Evolutionary conservation across 495 filamentous ascomycete species (phyloP), one percentile per base, ranked within the genome.

Genomic region (Neurospora sp.): DNA sequence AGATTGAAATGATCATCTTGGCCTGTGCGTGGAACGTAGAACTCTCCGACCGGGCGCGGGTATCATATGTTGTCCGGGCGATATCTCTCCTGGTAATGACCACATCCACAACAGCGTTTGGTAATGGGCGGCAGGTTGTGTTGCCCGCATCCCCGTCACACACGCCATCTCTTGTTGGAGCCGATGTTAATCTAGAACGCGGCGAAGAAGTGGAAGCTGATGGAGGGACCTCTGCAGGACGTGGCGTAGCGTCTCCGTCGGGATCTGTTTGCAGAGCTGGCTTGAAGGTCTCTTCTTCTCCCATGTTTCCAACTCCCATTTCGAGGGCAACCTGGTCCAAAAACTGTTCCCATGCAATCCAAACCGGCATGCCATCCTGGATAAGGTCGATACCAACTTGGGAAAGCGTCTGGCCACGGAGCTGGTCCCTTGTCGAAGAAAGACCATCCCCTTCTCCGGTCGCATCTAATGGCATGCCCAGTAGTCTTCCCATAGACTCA

Each of bases 1-100:
- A 92, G 21, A 89, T 84, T 2, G 88, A 89, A 31, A 92, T 84
- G 40, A 91, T 90, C 90, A 92, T 90, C 76, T 88, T 90, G 5
- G 90, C 87, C 39, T 85, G 83, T 0, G 84, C 81, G 62, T 88
- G 85, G 59, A 79, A 76, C 13, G 80, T 77, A 10, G 74, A 76
- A 42, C 77, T 71, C 76, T 86, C 73, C 62, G 82, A 76, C 73
- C 73, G 77, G 59, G 72, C 39, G 19, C 72, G 75, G 4, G 73
- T 59, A 39, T 80, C 76, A 43, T 76, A 77, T 1, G 77, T 71
- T 13, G 81, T 75, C 71, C 79, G 69, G 62, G 74, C 74, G 45
- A 81, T 73, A 69, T 76, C 79, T 54, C 77, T 78, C 7, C 73
- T 73, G 0, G 86, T 83, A 24, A 91, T 80, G 36, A 90, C 80